Base-by-base conservation (phyloP, 1,284 basidiomycete species). In the Ceratorhiza oryzae-sativae region DNA sequence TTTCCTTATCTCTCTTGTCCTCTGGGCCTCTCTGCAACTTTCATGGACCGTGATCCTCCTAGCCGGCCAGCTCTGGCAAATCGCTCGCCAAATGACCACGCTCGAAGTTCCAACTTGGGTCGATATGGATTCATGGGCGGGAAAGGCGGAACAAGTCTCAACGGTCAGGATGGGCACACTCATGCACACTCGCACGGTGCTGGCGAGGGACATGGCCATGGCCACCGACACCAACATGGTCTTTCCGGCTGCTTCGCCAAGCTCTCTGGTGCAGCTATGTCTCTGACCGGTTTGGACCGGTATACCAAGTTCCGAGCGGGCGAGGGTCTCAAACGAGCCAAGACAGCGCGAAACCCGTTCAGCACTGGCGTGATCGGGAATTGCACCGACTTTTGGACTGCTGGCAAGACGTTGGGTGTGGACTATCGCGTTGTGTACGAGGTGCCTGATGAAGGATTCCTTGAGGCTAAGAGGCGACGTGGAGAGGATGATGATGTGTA, bases 71-170 rank as follows among this genome's bases (percentile, higher is more conserved):
- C 83, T 90, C 46, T 97, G 93, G 92, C 97, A 98, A 81, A 88
- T 98, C 67, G 87, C 90, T 9, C 86, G 92, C 20, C 97, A 99
- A 79, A 94, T 99, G 88, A 99, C 97, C 0, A 98, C 97, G 0
- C 86, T 97, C 71, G 97, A 99, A 79, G 93, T 98, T 92, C 90
- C 72, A 99, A 99, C 79, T 87, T 98, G 2, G 95, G 96, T 0
- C 86, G 97, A 60, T 98, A 91, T 78, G 97, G 97, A 1, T 98
- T 90, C 83, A 98, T 99, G 95, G 97, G 97, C 58, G 95, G 95
- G 0, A 89, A 93, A 34, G 84, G 84, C 1, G 93, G 93, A 4
- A 86, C 86, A 0, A 87, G 84, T 65, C 80, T 91, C 20, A 84
- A 84, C 36, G 91, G 92, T 68, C 83, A 81, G 74, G 75, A 75